Evolutionary conservation across 495 filamentous ascomycete genomes (phyloP).

Genomic region (Aspergillus sclerotioniger): DNA sequence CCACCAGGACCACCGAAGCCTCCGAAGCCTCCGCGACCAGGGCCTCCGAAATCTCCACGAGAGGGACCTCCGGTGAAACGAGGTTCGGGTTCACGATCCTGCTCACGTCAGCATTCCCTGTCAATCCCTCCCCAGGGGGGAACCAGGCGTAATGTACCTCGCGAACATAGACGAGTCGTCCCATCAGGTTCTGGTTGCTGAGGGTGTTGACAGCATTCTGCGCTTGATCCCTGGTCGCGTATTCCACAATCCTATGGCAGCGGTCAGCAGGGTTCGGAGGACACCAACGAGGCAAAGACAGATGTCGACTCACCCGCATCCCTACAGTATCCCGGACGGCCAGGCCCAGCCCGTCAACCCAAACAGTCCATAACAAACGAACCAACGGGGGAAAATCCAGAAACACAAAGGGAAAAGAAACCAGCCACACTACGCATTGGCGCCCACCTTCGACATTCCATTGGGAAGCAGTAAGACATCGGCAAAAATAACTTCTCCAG

Average conservation of each 20-base stretch:
- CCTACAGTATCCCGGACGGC: constrained; percentile 89
- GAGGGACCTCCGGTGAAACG: constrained; percentile 78
- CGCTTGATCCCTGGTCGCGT: constrained; percentile 98
- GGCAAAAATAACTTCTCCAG: constrained; percentile 99
- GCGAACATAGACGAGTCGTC: constrained; percentile 94
- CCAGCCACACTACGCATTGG: constrained; percentile 88
- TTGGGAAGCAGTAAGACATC: constrained; percentile 99
- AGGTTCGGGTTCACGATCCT: constrained; percentile 96
- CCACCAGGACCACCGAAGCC: constrained; percentile 46
- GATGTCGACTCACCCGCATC: constrained; percentile 89
- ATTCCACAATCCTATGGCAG: constrained; percentile 91
- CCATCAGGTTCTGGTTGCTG: constrained; percentile 98
- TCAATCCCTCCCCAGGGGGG: background rate
- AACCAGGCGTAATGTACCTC: constrained; percentile 61
- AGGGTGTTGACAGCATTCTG: constrained; percentile 96
- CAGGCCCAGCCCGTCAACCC: constrained; percentile 99
- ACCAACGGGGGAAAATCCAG: constrained; percentile 33
- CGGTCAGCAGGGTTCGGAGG: constrained; percentile 20
- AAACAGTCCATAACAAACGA: constrained; percentile 77
- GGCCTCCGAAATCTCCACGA: constrained; percentile 65
- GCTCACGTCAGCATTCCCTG: constrained; percentile 1
- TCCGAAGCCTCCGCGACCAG: constrained; percentile 41
- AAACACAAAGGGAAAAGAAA: constrained; percentile 46
- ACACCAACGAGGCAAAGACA: background rate
- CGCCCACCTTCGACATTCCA: constrained; percentile 99